These are phyloP conservation scores for Ustilaginoidea virens DNA, from an alignment of 2,329 filamentous ascomycete species.

Conservation along the genomic window DNA sequence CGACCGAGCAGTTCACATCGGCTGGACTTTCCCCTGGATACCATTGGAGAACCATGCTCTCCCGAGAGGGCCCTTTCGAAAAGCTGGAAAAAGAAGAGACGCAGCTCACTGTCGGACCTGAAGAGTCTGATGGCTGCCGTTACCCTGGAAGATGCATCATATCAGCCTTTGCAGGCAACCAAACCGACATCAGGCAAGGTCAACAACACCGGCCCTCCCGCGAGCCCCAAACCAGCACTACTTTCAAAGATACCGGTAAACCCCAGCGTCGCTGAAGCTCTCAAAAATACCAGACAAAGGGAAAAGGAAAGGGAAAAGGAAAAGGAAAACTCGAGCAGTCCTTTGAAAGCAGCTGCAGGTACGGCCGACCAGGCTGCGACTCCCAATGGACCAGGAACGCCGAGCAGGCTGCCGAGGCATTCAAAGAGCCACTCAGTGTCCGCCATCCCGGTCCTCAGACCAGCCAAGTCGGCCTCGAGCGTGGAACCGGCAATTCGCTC, in stretches of 20 bases:
- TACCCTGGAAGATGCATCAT: constrained; percentile 24
- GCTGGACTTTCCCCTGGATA: constrained; percentile 39
- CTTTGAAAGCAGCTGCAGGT: neutral
- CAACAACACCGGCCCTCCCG: constrained; percentile 23
- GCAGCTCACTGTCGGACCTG: constrained; percentile 84
- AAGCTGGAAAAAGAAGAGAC: constrained; percentile 57
- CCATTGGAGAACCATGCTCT: constrained; percentile 40
- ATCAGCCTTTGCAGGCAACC: constrained; percentile 35
- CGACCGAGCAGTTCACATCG: constrained; percentile 43
- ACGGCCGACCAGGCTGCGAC: neutral
- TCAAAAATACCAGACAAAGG: constrained; percentile 31
- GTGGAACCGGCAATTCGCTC: constrained; percentile 11
- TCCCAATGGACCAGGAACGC: constrained; percentile 10
- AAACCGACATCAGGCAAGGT: constrained; percentile 40
- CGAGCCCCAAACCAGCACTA: constrained; percentile 26
- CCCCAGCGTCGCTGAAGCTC: constrained; percentile 22
- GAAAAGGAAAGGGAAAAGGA: constrained; percentile 11
- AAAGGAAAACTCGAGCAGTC: constrained; percentile 20
- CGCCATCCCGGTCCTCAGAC: constrained; percentile 37
- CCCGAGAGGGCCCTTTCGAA: constrained; percentile 21
- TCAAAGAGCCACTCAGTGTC: constrained; percentile 36
- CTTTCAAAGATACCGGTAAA: constrained; percentile 38
- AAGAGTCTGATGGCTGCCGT: constrained; percentile 51
- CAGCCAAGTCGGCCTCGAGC: constrained; percentile 15
- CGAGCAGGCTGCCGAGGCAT: constrained; percentile 20